Evolutionary conservation across 2,329 filamentous ascomycete species (phyloP).

Genomic region (Leptographium lundbergii): DNA sequence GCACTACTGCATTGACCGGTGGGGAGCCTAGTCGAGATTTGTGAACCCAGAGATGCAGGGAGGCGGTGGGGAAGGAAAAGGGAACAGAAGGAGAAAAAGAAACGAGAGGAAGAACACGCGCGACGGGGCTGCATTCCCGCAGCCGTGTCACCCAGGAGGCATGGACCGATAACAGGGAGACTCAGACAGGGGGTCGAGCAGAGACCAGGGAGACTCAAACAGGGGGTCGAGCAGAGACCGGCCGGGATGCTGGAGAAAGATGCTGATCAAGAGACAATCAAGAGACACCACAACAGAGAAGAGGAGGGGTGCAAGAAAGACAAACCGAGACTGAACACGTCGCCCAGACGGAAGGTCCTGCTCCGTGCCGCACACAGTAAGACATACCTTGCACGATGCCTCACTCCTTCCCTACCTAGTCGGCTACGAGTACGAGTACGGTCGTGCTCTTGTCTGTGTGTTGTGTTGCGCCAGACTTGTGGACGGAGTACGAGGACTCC

Average conservation of each 20-base stretch:
- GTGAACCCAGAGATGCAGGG: not conserved
- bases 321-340: no score
- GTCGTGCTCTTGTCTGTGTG: no score
- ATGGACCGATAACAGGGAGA: not conserved
- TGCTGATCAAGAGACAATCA: not conserved
- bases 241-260: not conserved
- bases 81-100: not conserved
- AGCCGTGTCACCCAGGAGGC: not conserved
- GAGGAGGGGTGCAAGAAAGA: no score
- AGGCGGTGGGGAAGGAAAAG: not conserved
- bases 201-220: not conserved
- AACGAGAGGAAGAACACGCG: not conserved
- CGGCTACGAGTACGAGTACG: no score
- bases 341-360: no score
- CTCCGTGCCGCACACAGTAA: no score
- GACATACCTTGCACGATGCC: no score
- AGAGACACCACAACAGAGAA: not conserved
- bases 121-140: not conserved
- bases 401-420: no score
- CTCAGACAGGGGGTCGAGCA: not conserved
- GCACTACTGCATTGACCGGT: not conserved
- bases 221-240: not conserved
- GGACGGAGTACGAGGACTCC: no score
- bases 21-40: not conserved
- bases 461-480: no score